Percentiles rank a stretch among this genome's conserved stretches.
These are phyloP conservation scores for Xanthoceras sorbifolium DNA, from an alignment of 345 rosid genomes.

Conservation along the genomic window DNA sequence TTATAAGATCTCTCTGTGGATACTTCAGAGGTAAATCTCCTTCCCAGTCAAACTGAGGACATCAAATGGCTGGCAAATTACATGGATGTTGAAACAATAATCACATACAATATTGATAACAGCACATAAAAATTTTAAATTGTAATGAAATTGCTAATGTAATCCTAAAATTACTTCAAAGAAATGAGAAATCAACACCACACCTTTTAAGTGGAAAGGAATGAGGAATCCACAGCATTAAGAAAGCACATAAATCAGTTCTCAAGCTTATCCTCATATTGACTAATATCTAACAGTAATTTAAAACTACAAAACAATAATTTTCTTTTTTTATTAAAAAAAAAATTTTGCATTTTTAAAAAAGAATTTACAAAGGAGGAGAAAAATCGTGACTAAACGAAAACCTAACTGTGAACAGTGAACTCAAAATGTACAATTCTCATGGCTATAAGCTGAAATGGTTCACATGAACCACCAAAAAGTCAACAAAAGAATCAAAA, in stretches of 20 bases:
- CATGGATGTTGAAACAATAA: background rate
- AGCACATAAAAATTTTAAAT: background rate
- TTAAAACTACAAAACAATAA: background rate
- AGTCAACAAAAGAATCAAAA: background rate
- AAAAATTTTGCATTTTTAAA: background rate
- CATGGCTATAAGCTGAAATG: background rate
- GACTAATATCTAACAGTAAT: background rate
- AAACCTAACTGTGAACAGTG: background rate
- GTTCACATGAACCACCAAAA: background rate
- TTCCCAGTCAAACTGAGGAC: slow-evolving; percentile 93
- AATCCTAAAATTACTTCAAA: background rate
- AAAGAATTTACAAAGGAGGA: background rate
- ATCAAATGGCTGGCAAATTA: slow-evolving; percentile 10
- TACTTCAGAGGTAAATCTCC: slow-evolving; percentile 86
- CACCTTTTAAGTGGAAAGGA: background rate
- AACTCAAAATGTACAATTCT: background rate
- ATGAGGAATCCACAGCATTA: background rate
- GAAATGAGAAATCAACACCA: background rate
- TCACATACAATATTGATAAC: background rate
- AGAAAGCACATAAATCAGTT: background rate
- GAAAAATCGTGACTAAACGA: background rate
- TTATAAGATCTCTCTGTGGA: slow-evolving; percentile 72
- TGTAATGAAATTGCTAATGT: background rate
- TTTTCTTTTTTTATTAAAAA: background rate
- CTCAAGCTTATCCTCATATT: background rate